Evolutionary conservation across 768 basidiomycete species (phyloP).

Genomic region (Leccinum boreale): DNA sequence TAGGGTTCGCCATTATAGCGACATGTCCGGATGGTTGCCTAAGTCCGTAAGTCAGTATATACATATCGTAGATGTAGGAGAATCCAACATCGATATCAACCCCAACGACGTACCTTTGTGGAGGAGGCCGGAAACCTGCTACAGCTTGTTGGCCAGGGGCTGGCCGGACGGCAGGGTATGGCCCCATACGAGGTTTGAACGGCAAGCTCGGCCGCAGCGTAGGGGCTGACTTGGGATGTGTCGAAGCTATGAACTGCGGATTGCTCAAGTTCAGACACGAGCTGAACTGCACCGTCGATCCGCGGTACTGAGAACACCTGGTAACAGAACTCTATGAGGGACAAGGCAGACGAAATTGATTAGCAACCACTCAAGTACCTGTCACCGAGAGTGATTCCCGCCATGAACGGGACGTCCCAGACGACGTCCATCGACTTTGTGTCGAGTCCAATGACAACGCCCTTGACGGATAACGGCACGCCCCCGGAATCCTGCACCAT

Average conservation of each 20-base stretch:
- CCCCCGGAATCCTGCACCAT: conserved; percentile 96
- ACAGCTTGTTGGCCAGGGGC: conserved; percentile 39
- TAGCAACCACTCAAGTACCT: conserved; percentile 42
- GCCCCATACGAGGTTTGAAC: conserved; percentile 68
- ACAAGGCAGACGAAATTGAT: neutral
- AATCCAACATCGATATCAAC: neutral
- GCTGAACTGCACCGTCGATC: conserved; percentile 82
- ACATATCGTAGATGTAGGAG: neutral
- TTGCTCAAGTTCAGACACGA: conserved; percentile 86
- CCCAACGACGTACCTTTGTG: conserved; percentile 16
- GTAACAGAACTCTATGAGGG: neutral
- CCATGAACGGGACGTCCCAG: conserved; percentile 96
- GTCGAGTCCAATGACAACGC: conserved; percentile 89
- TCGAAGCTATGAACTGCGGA: conserved; percentile 81
- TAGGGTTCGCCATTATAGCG: conserved; percentile 78
- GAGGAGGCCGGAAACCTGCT: conserved; percentile 60
- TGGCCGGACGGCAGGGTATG: conserved; percentile 58
- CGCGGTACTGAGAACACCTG: conserved; percentile 91
- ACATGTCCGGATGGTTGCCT: conserved; percentile 45
- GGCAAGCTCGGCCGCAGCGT: conserved; percentile 45
- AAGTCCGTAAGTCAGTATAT: neutral
- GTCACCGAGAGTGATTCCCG: conserved; percentile 81
- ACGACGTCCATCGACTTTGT: conserved; percentile 88
- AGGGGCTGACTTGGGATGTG: conserved; percentile 53
- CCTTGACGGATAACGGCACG: conserved; percentile 88